phyloP scores from a whole-genome alignment of 352 stramenopile genomes.

The Blastocystis sp. region DNA sequence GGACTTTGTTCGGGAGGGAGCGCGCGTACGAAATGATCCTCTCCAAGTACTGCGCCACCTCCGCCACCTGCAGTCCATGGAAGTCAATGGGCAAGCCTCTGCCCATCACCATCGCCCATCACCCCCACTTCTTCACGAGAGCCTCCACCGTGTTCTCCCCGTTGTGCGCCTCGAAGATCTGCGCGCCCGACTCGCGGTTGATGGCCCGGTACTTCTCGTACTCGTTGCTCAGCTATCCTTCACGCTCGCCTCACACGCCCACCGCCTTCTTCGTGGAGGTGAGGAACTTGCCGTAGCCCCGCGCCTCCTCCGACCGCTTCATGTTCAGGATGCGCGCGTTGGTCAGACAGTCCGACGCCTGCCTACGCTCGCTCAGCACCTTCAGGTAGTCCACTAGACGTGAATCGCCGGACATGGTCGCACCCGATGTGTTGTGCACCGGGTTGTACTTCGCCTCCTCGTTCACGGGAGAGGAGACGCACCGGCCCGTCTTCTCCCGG shows the following conservation, averaged over 20 bases:
- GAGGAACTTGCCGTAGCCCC: conserved; percentile 53
- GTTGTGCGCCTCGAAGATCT: conserved; percentile 38
- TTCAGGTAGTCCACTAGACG: neutral
- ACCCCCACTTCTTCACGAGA: conserved; percentile 7
- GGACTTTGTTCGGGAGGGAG: neutral
- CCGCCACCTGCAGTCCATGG: conserved; percentile 43
- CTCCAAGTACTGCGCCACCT: conserved; percentile 53
- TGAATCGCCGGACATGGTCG: neutral
- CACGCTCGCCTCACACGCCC: neutral
- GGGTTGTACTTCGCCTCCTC: neutral
- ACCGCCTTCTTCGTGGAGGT: conserved; percentile 8
- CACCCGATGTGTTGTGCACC: neutral
- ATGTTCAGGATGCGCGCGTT: conserved; percentile 22
- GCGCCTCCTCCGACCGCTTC: conserved; percentile 15
- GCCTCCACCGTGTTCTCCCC: conserved; percentile 4
- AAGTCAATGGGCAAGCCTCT: conserved; percentile 43
- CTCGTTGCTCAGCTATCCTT: conserved; percentile 22
- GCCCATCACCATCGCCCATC: neutral
- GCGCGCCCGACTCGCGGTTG: conserved; percentile 10
- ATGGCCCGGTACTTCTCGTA: neutral
- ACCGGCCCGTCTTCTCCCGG: neutral
- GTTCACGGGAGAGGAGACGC: neutral
- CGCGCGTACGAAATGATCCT: conserved; percentile 15
- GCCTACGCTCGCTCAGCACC: conserved; percentile 2
- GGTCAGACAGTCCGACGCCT: neutral